Percentiles rank a stretch among this genome's conserved stretches.
These are phyloP conservation scores for Trametopsis cervina DNA, from an alignment of 768 basidiomycete genomes.

Conservation along the genomic window DNA sequence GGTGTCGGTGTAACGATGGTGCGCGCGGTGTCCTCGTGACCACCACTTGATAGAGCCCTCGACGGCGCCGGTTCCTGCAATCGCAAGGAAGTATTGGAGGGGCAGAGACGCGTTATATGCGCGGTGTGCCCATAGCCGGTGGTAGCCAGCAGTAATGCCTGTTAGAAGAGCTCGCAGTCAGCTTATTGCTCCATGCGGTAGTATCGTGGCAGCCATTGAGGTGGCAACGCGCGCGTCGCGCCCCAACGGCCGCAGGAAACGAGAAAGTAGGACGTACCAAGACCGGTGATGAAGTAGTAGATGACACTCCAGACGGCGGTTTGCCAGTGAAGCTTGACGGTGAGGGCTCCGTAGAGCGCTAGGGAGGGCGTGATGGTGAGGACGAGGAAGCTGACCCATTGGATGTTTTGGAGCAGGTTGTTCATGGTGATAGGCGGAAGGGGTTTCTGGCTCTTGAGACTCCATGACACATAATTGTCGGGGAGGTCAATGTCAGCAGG, in stretches of 20 bases:
- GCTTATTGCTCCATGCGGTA: not conserved
- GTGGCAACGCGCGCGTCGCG: not conserved
- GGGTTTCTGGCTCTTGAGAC: constrained; percentile 41
- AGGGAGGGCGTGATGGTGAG: constrained; percentile 69
- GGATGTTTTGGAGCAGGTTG: constrained; percentile 23
- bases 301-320: constrained; percentile 63
- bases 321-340: constrained; percentile 60
- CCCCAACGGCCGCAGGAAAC: not conserved
- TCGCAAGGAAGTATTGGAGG: constrained; percentile 78
- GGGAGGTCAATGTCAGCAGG: constrained; percentile 36
- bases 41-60: constrained; percentile 99
- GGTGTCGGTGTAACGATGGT: constrained; percentile 96
- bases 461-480: constrained; percentile 52
- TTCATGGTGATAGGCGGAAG: constrained; percentile 40
- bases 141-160: constrained; percentile 93
- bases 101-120: constrained; percentile 87
- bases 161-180: not conserved
- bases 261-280: constrained; percentile 45
- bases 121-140: constrained; percentile 95
- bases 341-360: constrained; percentile 64
- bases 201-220: constrained; percentile 18
- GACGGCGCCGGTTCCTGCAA: constrained; percentile 86
- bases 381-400: constrained; percentile 38
- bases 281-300: constrained; percentile 77
- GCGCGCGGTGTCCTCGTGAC: constrained; percentile 95